A percentile compares a stretch with the other conserved stretches of the same genome.
phyloP scores from a whole-genome alignment of 148 eudicot species.

The Arbutus unedo region DNA sequence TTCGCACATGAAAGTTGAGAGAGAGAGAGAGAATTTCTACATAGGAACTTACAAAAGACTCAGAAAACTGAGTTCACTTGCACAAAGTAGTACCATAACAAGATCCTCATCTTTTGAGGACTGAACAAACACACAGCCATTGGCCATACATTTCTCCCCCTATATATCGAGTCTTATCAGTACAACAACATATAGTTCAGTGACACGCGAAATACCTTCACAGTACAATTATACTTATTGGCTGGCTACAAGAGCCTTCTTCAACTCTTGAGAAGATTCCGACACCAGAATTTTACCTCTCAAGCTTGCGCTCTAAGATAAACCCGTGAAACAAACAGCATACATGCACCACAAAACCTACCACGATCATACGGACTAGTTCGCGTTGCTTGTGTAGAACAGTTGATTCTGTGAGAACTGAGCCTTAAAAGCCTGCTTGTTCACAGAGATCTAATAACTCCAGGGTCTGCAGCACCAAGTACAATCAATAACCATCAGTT shows the following conservation, averaged over 20 bases:
- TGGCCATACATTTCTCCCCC: neutral
- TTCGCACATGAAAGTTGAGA: neutral
- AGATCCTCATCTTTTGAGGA: slow-evolving; percentile 23
- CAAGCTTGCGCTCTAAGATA: slow-evolving; percentile 48
- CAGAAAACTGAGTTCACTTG: slow-evolving; percentile 8
- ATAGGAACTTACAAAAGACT: neutral
- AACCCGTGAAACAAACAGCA: slow-evolving; percentile 35
- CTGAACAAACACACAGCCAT: slow-evolving; percentile 13
- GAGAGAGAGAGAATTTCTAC: neutral
- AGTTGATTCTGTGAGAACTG: slow-evolving; percentile 6
- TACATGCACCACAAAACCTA: slow-evolving; percentile 27
- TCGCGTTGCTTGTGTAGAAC: slow-evolving; percentile 32
- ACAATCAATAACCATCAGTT: neutral
- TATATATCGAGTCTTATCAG: neutral
- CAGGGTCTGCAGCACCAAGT: slow-evolving; percentile 62
- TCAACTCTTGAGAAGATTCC: slow-evolving; percentile 26
- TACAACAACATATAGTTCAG: neutral
- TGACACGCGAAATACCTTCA: slow-evolving; percentile 18
- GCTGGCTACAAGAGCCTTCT: slow-evolving; percentile 33
- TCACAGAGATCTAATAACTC: slow-evolving; percentile 96
- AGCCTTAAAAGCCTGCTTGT: slow-evolving; percentile 49
- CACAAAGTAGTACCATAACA: slow-evolving; percentile 16
- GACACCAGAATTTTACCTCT: slow-evolving; percentile 52
- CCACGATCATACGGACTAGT: slow-evolving; percentile 37
- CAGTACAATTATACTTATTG: slow-evolving; percentile 28